Conservation (phyloP, 2,329 filamentous ascomycete genomes). For the Apiospora sp. region DNA sequence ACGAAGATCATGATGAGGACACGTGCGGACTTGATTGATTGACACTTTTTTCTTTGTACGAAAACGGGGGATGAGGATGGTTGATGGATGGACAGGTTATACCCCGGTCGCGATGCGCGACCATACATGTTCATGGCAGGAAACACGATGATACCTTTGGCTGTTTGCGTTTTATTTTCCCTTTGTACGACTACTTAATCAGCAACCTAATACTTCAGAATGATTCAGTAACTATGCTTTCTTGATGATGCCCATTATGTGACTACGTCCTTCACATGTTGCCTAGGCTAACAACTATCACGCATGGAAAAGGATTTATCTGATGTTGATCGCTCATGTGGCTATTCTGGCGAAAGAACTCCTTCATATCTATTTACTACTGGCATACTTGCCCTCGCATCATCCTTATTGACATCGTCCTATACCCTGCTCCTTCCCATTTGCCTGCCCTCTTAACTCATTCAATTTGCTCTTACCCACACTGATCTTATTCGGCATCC, state of each 20-base stretch:
- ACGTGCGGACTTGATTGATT: background rate
- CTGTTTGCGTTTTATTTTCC: conserved; percentile 5
- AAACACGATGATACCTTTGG: conserved; percentile 26
- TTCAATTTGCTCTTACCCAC: background rate
- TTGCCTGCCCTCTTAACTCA: background rate
- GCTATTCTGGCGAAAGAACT: background rate
- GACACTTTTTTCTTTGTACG: background rate
- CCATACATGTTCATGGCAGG: conserved; percentile 11
- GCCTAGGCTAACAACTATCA: too few species aligned
- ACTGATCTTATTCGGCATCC: background rate
- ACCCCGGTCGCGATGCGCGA: conserved; percentile 19
- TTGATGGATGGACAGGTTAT: conserved; percentile 20
- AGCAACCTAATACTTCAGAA: background rate
- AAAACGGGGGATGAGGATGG: background rate
- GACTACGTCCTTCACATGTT: too few species aligned
- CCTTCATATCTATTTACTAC: background rate
- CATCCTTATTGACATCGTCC: background rate
- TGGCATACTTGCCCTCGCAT: background rate
- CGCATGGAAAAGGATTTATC: too few species aligned
- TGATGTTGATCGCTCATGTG: too few species aligned
- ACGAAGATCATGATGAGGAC: conserved; percentile 1
- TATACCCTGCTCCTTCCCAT: background rate
- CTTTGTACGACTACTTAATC: conserved; percentile 14
- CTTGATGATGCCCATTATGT: too few species aligned
- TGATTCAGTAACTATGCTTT: background rate